Percentiles rank a stretch among this genome's conserved stretches.
phyloP scores from a whole-genome alignment of 805 yeast genomes.

The Lipomyces anomalus region DNA sequence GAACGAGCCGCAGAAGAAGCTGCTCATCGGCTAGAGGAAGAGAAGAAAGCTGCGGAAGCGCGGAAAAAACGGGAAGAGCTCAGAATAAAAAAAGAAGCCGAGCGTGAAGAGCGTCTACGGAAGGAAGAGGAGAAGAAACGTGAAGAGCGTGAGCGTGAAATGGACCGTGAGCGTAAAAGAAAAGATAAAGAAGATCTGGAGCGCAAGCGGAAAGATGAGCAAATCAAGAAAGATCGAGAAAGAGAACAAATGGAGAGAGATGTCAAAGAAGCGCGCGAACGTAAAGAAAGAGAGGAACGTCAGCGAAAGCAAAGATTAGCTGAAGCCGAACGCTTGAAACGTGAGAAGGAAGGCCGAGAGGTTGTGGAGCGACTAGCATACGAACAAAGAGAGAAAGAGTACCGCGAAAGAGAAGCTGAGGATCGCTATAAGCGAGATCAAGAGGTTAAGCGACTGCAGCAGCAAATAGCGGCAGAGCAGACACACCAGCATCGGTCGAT shows the following conservation, averaged over 20 bases:
- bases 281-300: slow-evolving; percentile 18
- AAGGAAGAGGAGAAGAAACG: slow-evolving; percentile 23
- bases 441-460: slow-evolving; percentile 18
- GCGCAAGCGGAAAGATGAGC: slow-evolving; percentile 18
- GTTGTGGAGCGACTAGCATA: slow-evolving; percentile 21
- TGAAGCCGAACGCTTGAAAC: slow-evolving; percentile 5
- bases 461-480: slow-evolving; percentile 14
- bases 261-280: slow-evolving; percentile 13
- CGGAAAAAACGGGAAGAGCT: slow-evolving; percentile 25
- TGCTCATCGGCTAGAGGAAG: slow-evolving; percentile 21
- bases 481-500: slow-evolving; percentile 8
- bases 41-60: slow-evolving; percentile 20
- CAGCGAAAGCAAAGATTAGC: slow-evolving; percentile 10
- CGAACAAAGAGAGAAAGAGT: slow-evolving; percentile 16
- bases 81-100: slow-evolving; percentile 26
- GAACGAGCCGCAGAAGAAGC: slow-evolving; percentile 33
- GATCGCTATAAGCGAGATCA: slow-evolving; percentile 22
- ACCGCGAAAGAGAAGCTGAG: slow-evolving; percentile 17
- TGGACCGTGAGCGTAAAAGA: slow-evolving; percentile 18
- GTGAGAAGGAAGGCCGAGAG: slow-evolving; percentile 14
- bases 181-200: slow-evolving; percentile 23
- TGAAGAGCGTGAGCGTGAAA: slow-evolving; percentile 21
- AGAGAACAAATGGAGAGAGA: slow-evolving; percentile 16
- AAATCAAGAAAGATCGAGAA: slow-evolving; percentile 17
- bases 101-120: slow-evolving; percentile 26